phyloP scores from a whole-genome alignment of 208 protist genomes.

The Trypanosoma cruzi region DNA sequence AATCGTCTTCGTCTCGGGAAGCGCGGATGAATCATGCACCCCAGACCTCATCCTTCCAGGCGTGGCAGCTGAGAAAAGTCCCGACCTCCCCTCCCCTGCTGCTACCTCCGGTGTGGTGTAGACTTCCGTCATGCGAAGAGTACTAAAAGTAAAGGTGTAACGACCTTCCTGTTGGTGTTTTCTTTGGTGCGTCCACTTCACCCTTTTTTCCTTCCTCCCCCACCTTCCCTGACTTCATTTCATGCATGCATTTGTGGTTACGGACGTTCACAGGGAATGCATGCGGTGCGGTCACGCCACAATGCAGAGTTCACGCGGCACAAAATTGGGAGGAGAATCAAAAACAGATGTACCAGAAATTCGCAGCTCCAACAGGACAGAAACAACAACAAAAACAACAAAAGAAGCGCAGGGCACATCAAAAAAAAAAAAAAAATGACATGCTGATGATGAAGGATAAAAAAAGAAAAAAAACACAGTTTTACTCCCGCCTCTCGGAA shows the following conservation, averaged over 20 bases:
- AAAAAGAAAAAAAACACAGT: no score
- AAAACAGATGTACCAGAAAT: no score
- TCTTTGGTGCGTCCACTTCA: not conserved
- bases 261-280: no score
- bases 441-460: no score
- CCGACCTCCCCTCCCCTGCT: not conserved
- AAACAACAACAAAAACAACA: no score
- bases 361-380: no score
- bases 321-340: no score
- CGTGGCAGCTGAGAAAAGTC: not conserved
- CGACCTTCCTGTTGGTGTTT: not conserved
- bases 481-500: no score
- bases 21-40: not conserved
- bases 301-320: no score
- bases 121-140: not conserved
- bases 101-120: not conserved
- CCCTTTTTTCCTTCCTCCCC: not conserved
- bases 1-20: not conserved
- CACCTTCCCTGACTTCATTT: not conserved
- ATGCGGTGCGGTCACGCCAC: no score
- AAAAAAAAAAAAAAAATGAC: no score
- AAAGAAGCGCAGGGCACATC: no score
- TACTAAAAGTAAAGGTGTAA: not conserved
- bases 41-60: not conserved
- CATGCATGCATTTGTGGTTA: not conserved